These are phyloP conservation scores for Leccinum arenicola DNA, from an alignment of 768 basidiomycete genomes.

Conservation along the genomic window DNA sequence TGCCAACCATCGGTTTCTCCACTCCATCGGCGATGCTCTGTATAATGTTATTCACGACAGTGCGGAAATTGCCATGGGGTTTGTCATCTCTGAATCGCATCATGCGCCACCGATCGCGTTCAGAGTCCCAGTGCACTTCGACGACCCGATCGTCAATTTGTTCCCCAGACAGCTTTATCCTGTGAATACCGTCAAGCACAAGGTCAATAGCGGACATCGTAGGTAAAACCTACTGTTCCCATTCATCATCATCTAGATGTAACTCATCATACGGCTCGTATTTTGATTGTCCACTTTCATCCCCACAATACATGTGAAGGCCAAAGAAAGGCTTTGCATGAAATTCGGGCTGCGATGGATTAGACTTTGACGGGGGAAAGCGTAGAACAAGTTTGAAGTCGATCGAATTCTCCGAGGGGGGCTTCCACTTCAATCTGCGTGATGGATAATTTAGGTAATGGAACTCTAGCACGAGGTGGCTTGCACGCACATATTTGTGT, in stretches of 20 bases:
- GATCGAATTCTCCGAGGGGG: conserved; percentile 94
- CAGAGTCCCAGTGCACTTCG: conserved; percentile 87
- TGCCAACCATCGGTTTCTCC: conserved; percentile 76
- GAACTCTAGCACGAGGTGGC: conserved; percentile 22
- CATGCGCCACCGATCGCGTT: conserved; percentile 72
- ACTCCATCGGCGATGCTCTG: conserved; percentile 93
- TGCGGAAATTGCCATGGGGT: conserved; percentile 83
- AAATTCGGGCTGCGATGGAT: conserved; percentile 69
- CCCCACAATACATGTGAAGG: conserved; percentile 81
- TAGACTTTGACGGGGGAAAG: conserved; percentile 65
- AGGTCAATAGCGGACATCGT: background rate
- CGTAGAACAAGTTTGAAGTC: conserved; percentile 96
- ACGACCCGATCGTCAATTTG: conserved; percentile 93
- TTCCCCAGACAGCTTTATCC: conserved; percentile 80
- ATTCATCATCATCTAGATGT: conserved; percentile 84
- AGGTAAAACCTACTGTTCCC: conserved; percentile 72
- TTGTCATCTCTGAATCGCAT: conserved; percentile 96
- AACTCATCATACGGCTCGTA: conserved; percentile 88
- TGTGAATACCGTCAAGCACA: conserved; percentile 31
- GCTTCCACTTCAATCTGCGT: conserved; percentile 94
- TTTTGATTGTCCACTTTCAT: conserved; percentile 45
- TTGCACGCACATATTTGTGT: conserved; percentile 86
- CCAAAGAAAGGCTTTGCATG: conserved; percentile 83
- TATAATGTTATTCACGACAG: conserved; percentile 84
- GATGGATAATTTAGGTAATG: conserved; percentile 6